These are phyloP conservation scores for Trypanosoma theileri DNA, from an alignment of 208 protist species.

Conservation along the genomic window DNA sequence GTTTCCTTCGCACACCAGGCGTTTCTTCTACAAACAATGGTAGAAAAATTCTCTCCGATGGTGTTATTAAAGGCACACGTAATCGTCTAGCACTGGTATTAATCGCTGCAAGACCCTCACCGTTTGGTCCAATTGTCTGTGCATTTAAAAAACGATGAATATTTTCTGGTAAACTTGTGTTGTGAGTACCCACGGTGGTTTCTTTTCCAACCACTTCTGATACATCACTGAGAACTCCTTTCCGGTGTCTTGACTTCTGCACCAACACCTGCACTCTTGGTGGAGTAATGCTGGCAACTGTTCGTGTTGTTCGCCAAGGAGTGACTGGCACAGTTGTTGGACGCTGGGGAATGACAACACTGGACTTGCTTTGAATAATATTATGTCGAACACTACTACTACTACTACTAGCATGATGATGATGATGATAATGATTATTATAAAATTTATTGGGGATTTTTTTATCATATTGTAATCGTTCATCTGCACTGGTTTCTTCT, in stretches of 20 bases:
- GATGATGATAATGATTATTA: no score
- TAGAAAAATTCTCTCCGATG: no score
- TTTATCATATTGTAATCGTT: no score
- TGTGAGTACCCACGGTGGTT: background rate
- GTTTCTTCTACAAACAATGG: background rate
- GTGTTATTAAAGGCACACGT: background rate
- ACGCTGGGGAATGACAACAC: background rate
- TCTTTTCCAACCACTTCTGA: background rate
- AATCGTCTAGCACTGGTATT: background rate
- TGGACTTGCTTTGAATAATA: no score
- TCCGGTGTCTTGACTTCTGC: background rate
- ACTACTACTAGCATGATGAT: no score
- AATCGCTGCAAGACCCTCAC: slow-evolving; percentile 12
- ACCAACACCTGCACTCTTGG: slow-evolving; percentile 10
- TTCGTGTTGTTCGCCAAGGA: background rate
- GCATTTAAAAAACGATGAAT: background rate
- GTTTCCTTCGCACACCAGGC: background rate
- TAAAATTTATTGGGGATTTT: no score
- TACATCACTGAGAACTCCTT: background rate
- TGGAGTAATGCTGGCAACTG: background rate
- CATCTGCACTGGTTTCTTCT: no score
- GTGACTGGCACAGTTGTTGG: no score
- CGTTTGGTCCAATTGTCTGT: background rate
- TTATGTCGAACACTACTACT: no score
- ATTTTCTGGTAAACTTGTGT: background rate